Base-by-base conservation (phyloP, 2,329 filamentous ascomycete species). In the Blastomyces gilchristii region DNA sequence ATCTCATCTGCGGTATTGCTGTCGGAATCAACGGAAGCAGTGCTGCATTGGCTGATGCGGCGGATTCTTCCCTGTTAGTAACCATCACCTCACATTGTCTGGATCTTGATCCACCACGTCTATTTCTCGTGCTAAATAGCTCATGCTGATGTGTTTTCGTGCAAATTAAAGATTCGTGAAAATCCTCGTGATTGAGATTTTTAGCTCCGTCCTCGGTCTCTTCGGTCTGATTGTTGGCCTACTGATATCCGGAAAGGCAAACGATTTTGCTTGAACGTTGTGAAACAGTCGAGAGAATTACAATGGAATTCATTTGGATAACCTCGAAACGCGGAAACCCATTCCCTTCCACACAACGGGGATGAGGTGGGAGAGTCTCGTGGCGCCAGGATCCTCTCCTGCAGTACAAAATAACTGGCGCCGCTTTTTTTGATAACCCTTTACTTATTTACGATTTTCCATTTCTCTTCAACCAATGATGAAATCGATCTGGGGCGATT, bases 21-120 rank as follows among this genome's bases (percentile, higher is more conserved):
- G 95, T 99, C 63, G 94, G 94, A 66, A 97, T 99, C 80, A 99
- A 99, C 75, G 94, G 95, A 69, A 96, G 91, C 76, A 93, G 94
- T 77, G 94, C 94, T 69, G 95, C 95, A 58, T 80, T 99, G 70
- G 94, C 94, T 37, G 95, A 99, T 82, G 94, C 95, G 66, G 91
- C 94, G 18, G 94, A 99, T 75, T 83, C 90, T 52, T 88, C 85
- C 66, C 82, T 99, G 90, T 96, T 82, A 72, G 91, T 82, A 59
- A 2, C 9, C 16, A 7, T 11, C 45, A 7, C 41, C 7, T 47
- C 56, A 3, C 11, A 22, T 22, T 39, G 9, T 39, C n/a, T 39
- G 11, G 16, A 12, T 11, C 18, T 14, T 59, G 14, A 58, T 25
- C 9, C 22, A 43, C n/a, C n/a, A 12, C 25, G 22, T 31, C 25